These are phyloP conservation scores for Aspergillus nanangensis DNA, from an alignment of 495 filamentous ascomycete species.

Conservation along the genomic window DNA sequence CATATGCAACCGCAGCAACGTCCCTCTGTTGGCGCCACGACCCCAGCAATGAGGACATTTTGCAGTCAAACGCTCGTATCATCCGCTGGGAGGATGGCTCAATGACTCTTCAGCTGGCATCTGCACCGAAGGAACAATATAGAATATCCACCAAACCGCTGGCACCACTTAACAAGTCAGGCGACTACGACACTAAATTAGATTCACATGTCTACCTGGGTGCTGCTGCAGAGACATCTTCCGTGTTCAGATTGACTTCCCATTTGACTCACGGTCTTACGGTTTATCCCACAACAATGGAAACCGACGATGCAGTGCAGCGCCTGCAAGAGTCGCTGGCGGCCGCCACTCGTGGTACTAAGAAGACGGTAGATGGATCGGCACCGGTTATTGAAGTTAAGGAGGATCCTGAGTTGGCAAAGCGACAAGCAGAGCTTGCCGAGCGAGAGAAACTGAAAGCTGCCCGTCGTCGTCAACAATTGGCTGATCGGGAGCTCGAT, in stretches of 20 bases:
- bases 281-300: conserved; percentile 61
- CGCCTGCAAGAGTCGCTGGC: conserved; percentile 67
- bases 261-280: conserved; percentile 76
- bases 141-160: conserved; percentile 71
- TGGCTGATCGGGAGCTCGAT: conserved; percentile 59
- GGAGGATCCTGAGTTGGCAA: conserved; percentile 77
- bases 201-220: conserved; percentile 83
- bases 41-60: conserved; percentile 50
- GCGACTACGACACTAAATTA: conserved; percentile 59
- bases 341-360: conserved; percentile 49
- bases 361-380: conserved; percentile 55
- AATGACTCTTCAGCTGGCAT: conserved; percentile 71
- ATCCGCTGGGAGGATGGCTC: conserved; percentile 84
- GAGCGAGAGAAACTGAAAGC: conserved; percentile 67
- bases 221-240: conserved; percentile 64
- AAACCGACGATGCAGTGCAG: conserved; percentile 75
- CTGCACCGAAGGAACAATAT: conserved; percentile 71
- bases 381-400: conserved; percentile 55
- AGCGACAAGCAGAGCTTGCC: conserved; percentile 67
- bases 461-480: conserved; percentile 63
- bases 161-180: conserved; percentile 60
- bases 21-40: conserved; percentile 69
- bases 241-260: conserved; percentile 68
- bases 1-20: conserved; percentile 61
- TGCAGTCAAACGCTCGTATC: conserved; percentile 73